Base-by-base conservation (phyloP, 2,329 filamentous ascomycete genomes). In the Didymella keratinophila region DNA sequence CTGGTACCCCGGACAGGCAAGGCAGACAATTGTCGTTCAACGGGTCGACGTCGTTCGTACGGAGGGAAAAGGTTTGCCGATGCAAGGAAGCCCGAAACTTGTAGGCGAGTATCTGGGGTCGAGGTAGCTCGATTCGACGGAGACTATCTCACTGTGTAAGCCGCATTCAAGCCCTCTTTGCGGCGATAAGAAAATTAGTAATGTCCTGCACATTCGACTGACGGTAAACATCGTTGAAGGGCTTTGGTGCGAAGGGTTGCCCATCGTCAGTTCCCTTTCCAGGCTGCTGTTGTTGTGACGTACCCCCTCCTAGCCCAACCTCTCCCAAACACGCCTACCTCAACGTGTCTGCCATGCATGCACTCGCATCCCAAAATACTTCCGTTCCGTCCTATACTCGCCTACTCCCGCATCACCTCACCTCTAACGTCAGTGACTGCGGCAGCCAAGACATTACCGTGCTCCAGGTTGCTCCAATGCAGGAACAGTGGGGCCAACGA, bases 401-500 rank as follows among this genome's bases (percentile, higher is more conserved):
- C 45, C 56, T 58, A 36, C 46, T 53, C 46, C 45, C 56, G 56
- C 41, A n/a, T 42, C 34, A 50, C 30, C 44, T 52, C 49, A 23
- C 36, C 44, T n/a, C 41, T 46, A 51, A 50, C 50, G 56, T 58
- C 56, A 58, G 49, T 30, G 34, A 41, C 27, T 25, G 8, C 47
- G 20, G 41, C 21, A 50, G 51, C 50, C 50, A 58, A 58, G 56
- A 27, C 41, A 34, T n/a, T 36, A 12, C 50, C 46, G 56, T 50
- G 56, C 45, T 46, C 56, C 27, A 54, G 45, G 41, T 50, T 23
- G 50, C 45, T 44, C 45, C 46, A 36, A 50, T 49, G 56, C 50
- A 54, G 56, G 45, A 51, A 58, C 56, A 53, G 56, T 58, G 56
- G 56, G 50, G 32, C 39, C 32, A 51, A 52, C 49, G 55, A 53